phyloP scores from a whole-genome alignment of 306 rosid genomes.

The Trichosanthes cucumerina region DNA sequence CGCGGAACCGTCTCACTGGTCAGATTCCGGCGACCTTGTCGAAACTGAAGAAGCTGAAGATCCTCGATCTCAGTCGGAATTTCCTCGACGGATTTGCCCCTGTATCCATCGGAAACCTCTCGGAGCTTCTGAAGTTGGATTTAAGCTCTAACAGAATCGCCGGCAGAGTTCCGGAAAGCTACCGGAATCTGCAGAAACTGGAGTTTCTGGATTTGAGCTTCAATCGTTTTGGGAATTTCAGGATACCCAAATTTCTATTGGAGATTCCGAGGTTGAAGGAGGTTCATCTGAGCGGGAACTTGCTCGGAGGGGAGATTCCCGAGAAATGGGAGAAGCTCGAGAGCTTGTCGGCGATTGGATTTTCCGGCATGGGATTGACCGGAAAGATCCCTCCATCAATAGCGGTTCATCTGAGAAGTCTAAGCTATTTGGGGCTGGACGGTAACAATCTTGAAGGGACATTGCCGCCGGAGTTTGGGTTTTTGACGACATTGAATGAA shows the following conservation, averaged over 20 bases:
- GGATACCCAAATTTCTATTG: constrained; percentile 48
- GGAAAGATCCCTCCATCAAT: constrained; percentile 66
- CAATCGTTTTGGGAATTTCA: constrained; percentile 47
- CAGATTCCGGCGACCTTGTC: constrained; percentile 26
- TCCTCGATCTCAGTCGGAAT: constrained; percentile 61
- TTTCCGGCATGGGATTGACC: constrained; percentile 49
- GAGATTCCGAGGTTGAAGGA: constrained; percentile 40
- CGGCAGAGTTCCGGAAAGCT: constrained; percentile 50
- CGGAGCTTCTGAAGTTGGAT: constrained; percentile 59
- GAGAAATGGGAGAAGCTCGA: constrained; percentile 57
- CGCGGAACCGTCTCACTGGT: constrained; percentile 44
- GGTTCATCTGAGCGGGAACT: constrained; percentile 64
- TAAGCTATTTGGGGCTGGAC: constrained; percentile 61
- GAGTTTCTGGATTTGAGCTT: constrained; percentile 68
- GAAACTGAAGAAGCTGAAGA: constrained; percentile 25
- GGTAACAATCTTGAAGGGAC: constrained; percentile 62
- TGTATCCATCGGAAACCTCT: constrained; percentile 27
- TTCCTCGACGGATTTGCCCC: constrained; percentile 29
- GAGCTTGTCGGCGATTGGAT: constrained; percentile 35
- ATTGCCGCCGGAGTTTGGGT: constrained; percentile 50
- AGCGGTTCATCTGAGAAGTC: constrained; percentile 42
- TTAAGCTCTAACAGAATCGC: constrained; percentile 37
- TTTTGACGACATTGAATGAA: constrained; percentile 34
- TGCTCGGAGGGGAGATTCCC: constrained; percentile 60
- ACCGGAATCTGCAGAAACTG: constrained; percentile 22